Conservation (phyloP, 169 alveolate genomes). For the Theileria sp. region DNA sequence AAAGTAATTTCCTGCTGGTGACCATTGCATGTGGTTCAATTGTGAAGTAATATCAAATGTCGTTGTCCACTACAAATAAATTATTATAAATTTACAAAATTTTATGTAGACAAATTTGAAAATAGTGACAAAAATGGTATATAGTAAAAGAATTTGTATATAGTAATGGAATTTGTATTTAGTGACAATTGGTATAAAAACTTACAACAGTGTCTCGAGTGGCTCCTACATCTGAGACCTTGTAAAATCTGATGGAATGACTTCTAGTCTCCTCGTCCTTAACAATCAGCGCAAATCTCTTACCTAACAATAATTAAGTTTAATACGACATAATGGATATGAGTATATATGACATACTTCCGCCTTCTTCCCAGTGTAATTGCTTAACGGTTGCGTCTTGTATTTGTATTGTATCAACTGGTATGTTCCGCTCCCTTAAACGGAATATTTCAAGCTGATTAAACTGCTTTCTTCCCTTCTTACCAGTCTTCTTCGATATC, state of each 20-base stretch:
- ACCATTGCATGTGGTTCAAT: slow-evolving; percentile 82
- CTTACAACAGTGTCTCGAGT: slow-evolving; percentile 67
- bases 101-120: no score
- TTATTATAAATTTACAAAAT: not conserved
- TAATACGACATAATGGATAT: not conserved
- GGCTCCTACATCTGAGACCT: slow-evolving; percentile 81
- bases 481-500: slow-evolving; percentile 82
- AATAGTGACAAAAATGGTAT: no score
- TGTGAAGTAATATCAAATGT: slow-evolving; percentile 77
- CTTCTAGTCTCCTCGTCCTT: slow-evolving; percentile 83
- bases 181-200: not conserved
- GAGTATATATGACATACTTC: not conserved
- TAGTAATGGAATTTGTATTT: not conserved
- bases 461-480: slow-evolving; percentile 81
- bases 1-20: slow-evolving; percentile 86
- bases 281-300: slow-evolving; percentile 84
- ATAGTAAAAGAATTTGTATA: not conserved
- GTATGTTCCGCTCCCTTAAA: slow-evolving; percentile 83
- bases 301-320: slow-evolving; percentile 58
- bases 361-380: slow-evolving; percentile 85
- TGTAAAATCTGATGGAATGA: slow-evolving; percentile 83
- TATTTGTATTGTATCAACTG: slow-evolving; percentile 87
- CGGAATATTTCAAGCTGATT: slow-evolving; percentile 86
- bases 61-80: slow-evolving; percentile 53
- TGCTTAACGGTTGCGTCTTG: slow-evolving; percentile 85